Percentiles rank a stretch among this genome's conserved stretches.
Conservation (phyloP, 345 rosid species). For the Eucalyptus regnans region DNA sequence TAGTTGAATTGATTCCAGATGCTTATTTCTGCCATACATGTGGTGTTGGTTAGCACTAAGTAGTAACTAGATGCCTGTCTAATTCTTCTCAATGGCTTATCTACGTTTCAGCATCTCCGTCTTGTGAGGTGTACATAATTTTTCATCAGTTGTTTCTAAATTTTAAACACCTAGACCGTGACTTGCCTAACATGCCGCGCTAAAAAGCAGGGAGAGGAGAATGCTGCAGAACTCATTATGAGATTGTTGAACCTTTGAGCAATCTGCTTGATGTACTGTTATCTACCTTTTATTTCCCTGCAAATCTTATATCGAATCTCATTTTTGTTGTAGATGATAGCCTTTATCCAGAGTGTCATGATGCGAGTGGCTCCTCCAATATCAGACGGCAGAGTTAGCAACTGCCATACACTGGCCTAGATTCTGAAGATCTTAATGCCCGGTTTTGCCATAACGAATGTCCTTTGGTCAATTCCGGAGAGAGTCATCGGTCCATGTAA, state of each 20-base stretch:
- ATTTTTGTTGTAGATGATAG: constrained; percentile 33
- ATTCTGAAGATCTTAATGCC: not conserved
- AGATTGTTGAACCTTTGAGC: not conserved
- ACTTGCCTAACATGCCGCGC: not conserved
- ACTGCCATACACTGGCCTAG: not conserved
- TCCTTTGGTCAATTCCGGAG: not conserved
- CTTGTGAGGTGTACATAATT: not conserved
- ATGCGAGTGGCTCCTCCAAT: constrained; percentile 50
- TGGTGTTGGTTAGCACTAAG: not conserved
- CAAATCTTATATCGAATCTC: not conserved
- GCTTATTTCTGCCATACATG: not conserved
- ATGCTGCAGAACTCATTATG: not conserved
- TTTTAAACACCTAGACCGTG: not conserved
- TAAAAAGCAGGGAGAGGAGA: not conserved
- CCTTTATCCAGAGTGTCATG: constrained; percentile 69
- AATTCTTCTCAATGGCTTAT: not conserved
- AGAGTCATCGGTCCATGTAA: not conserved
- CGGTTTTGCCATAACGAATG: not conserved
- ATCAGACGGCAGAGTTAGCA: constrained; percentile 7
- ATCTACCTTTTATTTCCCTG: not conserved
- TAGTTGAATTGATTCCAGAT: not conserved
- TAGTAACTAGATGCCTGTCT: not conserved
- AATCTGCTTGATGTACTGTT: not conserved
- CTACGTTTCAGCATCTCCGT: not conserved
- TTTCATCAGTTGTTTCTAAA: not conserved